phyloP scores from a whole-genome alignment of 2,329 filamentous ascomycete genomes.

The Fusarium nematophilum region DNA sequence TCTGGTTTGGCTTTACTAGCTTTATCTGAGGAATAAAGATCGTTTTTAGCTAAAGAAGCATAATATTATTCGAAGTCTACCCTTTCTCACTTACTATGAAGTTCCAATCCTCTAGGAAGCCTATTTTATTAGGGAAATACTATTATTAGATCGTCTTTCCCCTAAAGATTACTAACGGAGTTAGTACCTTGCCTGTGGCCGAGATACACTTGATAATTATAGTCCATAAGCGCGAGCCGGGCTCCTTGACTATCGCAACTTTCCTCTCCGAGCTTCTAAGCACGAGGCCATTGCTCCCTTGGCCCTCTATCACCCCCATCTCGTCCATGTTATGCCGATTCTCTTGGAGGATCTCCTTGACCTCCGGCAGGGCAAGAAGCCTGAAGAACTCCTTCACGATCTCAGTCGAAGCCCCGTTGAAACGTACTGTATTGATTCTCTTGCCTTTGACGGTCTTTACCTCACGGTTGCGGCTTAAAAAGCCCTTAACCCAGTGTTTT shows the following conservation, averaged over 20 bases:
- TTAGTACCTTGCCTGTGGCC: neutral
- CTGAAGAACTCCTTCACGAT: constrained; percentile 3
- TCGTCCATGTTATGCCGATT: constrained; percentile 8
- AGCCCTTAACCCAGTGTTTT: neutral
- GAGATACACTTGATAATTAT: constrained; percentile 10
- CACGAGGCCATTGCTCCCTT: constrained; percentile 6
- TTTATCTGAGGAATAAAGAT: too few species aligned
- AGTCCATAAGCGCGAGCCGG: constrained; percentile 4
- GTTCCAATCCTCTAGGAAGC: too few species aligned
- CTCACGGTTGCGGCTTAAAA: neutral
- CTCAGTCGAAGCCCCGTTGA: constrained; percentile 1
- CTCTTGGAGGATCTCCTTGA: neutral
- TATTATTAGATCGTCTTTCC: neutral
- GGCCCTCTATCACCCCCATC: constrained; percentile 6
- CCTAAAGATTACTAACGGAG: constrained; percentile 9
- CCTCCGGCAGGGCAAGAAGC: neutral
- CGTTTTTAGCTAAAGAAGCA: too few species aligned
- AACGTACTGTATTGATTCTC: neutral
- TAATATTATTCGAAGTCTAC: too few species aligned
- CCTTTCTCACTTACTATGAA: too few species aligned
- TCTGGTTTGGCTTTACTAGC: too few species aligned
- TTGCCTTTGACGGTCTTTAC: neutral
- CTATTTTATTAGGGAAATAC: too few species aligned
- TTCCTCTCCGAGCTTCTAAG: constrained; percentile 6
- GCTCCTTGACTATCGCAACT: neutral